Base-by-base conservation (phyloP, 1,284 basidiomycete species). In the Termitomyces sp. region DNA sequence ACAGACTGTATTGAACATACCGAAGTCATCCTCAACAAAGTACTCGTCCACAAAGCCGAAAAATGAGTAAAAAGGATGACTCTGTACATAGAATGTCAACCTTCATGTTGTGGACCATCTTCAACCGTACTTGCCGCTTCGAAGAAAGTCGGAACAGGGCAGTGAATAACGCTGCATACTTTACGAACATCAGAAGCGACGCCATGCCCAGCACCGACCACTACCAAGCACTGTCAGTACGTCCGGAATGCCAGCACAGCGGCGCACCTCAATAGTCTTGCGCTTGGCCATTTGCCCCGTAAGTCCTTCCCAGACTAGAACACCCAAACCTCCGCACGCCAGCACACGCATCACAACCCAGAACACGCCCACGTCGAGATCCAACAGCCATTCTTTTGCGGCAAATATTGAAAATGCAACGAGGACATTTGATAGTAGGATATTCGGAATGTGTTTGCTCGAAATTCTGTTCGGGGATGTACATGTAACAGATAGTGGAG, bases 311-410 rank as follows among this genome's bases (percentile, higher is more conserved):
- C 84, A 83, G 13, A 80, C 67, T 33, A 86, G 58, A 43, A 80
- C 76, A 19, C 79, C 82, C 49, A 88, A 63, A 21, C 79, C 85
- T 33, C 80, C 84, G 61, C 81, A 81, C 3, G 83, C 84, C 50
- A 90, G 71, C 42, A 87, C 75, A 58, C 87, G 73, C 70, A 88
- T 83, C 30, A 85, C 73, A 19, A 87, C 73, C 88, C 87, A 89
- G 64, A 88, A 85, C 5, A 86, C 79, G 10, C 84, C 84, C 19
- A 84, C 77, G 67, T 88, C 82, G 47, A 78, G 76, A 21, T 79
- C 73, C 46, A 90, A 69, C 2, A 88, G 67, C 72, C 80, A 82
- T 61, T 84, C 83, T 68, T 86, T 88, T 40, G 79, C 75, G 2
- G 80, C 76, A 67, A 82, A 78, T 41, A 87, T 69, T 8, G 83